These are phyloP conservation scores for Cryphonectria naterciae DNA, from an alignment of 2,329 filamentous ascomycete species.

Conservation along the genomic window DNA sequence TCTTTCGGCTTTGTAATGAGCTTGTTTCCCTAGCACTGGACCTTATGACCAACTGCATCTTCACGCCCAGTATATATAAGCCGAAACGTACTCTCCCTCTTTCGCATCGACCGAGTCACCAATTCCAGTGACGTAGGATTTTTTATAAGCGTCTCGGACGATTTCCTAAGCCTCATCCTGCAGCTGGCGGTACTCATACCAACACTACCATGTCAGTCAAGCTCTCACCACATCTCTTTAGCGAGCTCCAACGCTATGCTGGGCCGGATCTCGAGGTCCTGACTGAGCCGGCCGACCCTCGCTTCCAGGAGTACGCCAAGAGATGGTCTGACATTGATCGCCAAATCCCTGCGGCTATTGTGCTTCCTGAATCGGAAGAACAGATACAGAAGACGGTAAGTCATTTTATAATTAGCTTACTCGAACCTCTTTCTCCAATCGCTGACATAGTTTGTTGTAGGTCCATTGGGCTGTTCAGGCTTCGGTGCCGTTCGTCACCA, in stretches of 20 bases:
- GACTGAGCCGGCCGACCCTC: background rate
- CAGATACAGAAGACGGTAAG: constrained; percentile 19
- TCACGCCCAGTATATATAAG: too few relatives aligned
- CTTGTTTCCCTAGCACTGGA: too few relatives aligned
- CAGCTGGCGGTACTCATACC: background rate
- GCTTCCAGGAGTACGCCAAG: constrained; percentile 15
- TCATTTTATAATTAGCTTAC: background rate
- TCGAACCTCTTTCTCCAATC: background rate
- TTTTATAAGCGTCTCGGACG: too few relatives aligned
- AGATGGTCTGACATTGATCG: constrained; percentile 23
- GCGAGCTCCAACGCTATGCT: constrained; percentile 9
- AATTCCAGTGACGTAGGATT: too few relatives aligned
- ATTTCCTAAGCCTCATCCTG: too few relatives aligned
- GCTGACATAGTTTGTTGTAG: background rate
- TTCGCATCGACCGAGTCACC: too few relatives aligned
- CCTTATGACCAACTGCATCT: too few relatives aligned
- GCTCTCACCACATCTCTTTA: background rate
- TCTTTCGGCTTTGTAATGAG: too few relatives aligned
- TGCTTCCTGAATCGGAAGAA: constrained; percentile 18
- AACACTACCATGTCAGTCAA: constrained; percentile 1
- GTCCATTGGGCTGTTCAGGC: constrained; percentile 16
- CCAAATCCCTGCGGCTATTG: constrained; percentile 11
- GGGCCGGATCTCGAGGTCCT: constrained; percentile 11
- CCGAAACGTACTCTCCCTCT: too few relatives aligned
- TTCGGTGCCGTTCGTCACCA: constrained; percentile 19